Evolutionary conservation across 768 basidiomycete species (phyloP).

Genomic region (Atractiella rhizophila): DNA sequence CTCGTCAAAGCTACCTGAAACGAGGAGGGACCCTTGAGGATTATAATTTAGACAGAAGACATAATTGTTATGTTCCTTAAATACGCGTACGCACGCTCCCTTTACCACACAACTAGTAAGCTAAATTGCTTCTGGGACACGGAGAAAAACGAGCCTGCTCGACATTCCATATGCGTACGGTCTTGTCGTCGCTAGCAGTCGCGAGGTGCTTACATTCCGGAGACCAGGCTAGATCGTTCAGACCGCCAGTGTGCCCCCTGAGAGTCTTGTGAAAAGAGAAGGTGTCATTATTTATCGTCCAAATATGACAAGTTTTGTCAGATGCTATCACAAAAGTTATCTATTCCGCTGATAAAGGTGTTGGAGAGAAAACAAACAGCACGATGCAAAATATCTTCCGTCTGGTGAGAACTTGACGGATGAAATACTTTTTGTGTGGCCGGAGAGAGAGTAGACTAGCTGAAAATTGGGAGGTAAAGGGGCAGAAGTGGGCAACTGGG

Average conservation of each 20-base stretch:
- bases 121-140: not conserved
- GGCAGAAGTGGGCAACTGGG: too few species aligned
- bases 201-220: slow-evolving; percentile 56
- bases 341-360: not conserved
- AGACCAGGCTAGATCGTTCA: slow-evolving; percentile 80
- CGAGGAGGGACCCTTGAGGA: slow-evolving; percentile 66
- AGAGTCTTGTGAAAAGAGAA: slow-evolving; percentile 29
- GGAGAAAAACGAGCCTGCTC: slow-evolving; percentile 29
- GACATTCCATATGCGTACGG: slow-evolving; percentile 59
- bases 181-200: slow-evolving; percentile 80
- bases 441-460: slow-evolving; percentile 46
- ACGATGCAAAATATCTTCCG: slow-evolving; percentile 54
- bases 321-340: slow-evolving; percentile 24
- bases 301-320: slow-evolving; percentile 40
- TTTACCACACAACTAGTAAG: not conserved
- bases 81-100: slow-evolving; percentile 25
- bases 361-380: slow-evolving; percentile 33
- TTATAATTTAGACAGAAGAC: slow-evolving; percentile 86
- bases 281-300: slow-evolving; percentile 20
- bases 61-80: slow-evolving; percentile 72
- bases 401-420: slow-evolving; percentile 71
- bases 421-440: slow-evolving; percentile 60
- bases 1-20: slow-evolving; percentile 86
- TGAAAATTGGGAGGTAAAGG: too few species aligned
- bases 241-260: slow-evolving; percentile 49